Evolutionary conservation across 169 alveolate genomes (phyloP).

Genomic region (Eimeria brunetti): DNA sequence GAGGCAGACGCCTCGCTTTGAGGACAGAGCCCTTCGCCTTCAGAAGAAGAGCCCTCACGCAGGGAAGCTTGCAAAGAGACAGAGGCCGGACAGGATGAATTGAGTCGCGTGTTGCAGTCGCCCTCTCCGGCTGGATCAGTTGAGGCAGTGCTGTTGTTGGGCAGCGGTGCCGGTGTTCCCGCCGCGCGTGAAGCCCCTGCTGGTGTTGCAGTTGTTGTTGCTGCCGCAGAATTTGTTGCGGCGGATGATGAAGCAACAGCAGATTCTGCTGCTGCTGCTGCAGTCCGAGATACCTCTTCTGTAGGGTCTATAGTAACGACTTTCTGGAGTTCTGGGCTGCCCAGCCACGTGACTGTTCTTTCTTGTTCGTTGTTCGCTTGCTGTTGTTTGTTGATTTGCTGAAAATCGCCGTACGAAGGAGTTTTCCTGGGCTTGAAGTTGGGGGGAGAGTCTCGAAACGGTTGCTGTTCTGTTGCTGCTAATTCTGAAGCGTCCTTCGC

Average conservation of each 20-base stretch:
- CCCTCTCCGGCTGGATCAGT: constrained; percentile 57
- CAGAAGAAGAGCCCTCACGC: neutral
- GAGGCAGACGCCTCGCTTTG: constrained; percentile 33
- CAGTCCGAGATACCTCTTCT: neutral
- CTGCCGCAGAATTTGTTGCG: neutral
- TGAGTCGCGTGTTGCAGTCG: constrained; percentile 6
- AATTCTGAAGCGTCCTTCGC: constrained; percentile 53
- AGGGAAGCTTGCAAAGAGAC: constrained; percentile 25
- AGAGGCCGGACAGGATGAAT: neutral
- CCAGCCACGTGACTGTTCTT: constrained; percentile 47
- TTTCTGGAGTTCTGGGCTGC: constrained; percentile 61
- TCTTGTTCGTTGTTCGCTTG: constrained; percentile 28
- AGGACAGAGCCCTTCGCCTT: constrained; percentile 31
- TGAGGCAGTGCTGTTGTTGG: constrained; percentile 52
- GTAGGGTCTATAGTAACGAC: constrained; percentile 36
- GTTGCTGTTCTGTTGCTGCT: constrained; percentile 4
- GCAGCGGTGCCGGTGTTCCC: neutral
- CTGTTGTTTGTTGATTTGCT: neutral
- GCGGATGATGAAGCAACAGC: neutral
- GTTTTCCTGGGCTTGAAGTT: neutral
- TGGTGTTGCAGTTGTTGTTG: neutral
- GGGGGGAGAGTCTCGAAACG: neutral
- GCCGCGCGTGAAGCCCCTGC: neutral
- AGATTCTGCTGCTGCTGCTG: constrained; percentile 10
- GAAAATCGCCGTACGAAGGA: neutral